Evolutionary conservation across 1,284 basidiomycete species (phyloP).

Genomic region (Pseudozyma thailandica): DNA sequence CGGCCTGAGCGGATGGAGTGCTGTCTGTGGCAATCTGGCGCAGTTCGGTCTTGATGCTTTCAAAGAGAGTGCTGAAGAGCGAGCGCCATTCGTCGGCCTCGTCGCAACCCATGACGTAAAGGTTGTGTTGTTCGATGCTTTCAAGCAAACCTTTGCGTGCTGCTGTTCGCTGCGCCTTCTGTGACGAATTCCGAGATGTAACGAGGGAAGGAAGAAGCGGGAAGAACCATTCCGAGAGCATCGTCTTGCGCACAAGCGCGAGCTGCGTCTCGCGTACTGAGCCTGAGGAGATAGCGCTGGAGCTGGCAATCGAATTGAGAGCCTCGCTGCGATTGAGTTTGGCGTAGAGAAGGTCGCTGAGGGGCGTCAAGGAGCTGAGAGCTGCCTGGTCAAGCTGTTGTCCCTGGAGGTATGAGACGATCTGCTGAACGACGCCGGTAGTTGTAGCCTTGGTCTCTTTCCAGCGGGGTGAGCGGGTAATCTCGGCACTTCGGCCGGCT

Average conservation of each 20-base stretch:
- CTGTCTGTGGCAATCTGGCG: slow-evolving; percentile 1
- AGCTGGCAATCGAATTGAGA: slow-evolving; percentile 28
- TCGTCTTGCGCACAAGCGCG: slow-evolving; percentile 36
- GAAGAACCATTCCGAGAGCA: slow-evolving; percentile 37
- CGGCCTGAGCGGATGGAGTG: background rate
- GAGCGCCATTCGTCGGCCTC: slow-evolving; percentile 43
- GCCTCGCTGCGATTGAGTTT: slow-evolving; percentile 29
- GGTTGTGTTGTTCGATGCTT: slow-evolving; percentile 32
- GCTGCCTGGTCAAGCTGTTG: slow-evolving; percentile 3
- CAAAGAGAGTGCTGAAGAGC: slow-evolving; percentile 27
- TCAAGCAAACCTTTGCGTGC: slow-evolving; percentile 28
- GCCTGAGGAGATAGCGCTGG: slow-evolving; percentile 16
- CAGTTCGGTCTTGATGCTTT: slow-evolving; percentile 11
- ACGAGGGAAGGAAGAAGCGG: slow-evolving; percentile 29
- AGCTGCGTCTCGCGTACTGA: slow-evolving; percentile 34
- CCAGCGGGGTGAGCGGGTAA: slow-evolving; percentile 10
- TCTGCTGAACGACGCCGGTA: slow-evolving; percentile 13
- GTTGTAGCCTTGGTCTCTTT: slow-evolving; percentile 9
- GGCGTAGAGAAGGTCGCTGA: slow-evolving; percentile 21
- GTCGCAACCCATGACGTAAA: slow-evolving; percentile 29
- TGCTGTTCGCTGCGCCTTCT: slow-evolving; percentile 9
- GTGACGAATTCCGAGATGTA: background rate
- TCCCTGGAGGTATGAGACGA: slow-evolving; percentile 14
- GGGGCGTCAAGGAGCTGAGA: slow-evolving; percentile 11
- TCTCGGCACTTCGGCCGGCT: slow-evolving; percentile 17